phyloP scores from a whole-genome alignment of 2,329 filamentous ascomycete genomes.

The Penicillium sclerotigenum region DNA sequence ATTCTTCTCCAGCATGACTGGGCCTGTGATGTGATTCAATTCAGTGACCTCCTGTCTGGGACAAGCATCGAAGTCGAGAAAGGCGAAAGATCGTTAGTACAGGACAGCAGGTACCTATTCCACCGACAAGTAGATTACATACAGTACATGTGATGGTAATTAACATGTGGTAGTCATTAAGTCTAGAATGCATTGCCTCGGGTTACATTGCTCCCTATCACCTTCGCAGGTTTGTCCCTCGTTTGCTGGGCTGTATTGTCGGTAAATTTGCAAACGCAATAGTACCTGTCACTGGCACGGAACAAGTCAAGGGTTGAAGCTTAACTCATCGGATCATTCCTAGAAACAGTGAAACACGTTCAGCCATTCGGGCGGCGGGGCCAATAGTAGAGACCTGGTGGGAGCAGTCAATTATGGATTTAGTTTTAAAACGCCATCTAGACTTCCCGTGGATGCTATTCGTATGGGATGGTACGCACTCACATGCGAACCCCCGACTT shows the following conservation, averaged over 20 bases:
- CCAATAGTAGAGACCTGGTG: neutral
- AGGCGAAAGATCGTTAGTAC: neutral
- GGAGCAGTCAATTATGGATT: neutral
- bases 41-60: slow-evolving; percentile 30
- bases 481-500: neutral
- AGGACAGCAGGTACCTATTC: neutral
- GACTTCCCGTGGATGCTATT: neutral
- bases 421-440: neutral
- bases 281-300: neutral
- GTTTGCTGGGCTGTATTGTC: neutral
- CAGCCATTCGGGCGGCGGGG: neutral
- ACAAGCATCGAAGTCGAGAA: slow-evolving; percentile 58
- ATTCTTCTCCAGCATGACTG: slow-evolving; percentile 8
- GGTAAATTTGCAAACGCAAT: neutral
- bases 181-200: neutral
- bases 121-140: neutral
- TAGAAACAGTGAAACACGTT: neutral
- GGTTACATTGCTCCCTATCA: neutral
- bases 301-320: neutral
- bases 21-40: neutral
- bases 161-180: slow-evolving; percentile 1
- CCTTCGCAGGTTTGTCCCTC: neutral
- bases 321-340: neutral
- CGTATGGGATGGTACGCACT: neutral
- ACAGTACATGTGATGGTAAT: neutral